These are phyloP conservation scores for Solanum hybrid DNA, from an alignment of 305 asterid species.

Conservation along the genomic window DNA sequence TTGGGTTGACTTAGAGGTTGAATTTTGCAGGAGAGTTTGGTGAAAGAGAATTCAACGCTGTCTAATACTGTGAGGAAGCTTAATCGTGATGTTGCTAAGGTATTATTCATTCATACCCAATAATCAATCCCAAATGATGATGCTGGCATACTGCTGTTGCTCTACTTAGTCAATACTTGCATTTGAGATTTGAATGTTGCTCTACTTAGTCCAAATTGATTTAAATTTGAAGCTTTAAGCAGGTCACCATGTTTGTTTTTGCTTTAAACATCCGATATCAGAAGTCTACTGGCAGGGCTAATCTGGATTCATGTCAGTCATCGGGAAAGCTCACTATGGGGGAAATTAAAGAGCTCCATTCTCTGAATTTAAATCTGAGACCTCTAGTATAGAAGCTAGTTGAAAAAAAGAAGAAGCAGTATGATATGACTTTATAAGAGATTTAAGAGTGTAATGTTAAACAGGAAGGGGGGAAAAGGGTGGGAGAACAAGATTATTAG, in stretches of 20 bases:
- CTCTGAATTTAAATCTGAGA: background rate
- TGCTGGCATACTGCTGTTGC: background rate
- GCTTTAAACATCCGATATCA: background rate
- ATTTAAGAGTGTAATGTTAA: background rate
- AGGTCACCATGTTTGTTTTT: background rate
- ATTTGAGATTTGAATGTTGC: background rate
- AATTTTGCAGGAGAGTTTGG: conserved; percentile 48
- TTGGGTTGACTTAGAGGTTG: background rate
- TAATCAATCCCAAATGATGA: background rate
- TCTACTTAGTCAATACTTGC: background rate
- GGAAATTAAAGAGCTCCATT: background rate
- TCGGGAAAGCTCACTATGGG: background rate
- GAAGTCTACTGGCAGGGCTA: background rate
- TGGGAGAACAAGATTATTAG: background rate
- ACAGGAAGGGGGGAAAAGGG: background rate
- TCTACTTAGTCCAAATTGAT: background rate
- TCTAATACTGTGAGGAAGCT: conserved; percentile 65
- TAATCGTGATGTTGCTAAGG: conserved; percentile 82
- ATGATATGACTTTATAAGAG: background rate
- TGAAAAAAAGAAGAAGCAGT: background rate
- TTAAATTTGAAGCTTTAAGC: background rate
- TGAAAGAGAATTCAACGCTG: conserved; percentile 60
- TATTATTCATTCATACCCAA: conserved; percentile 1
- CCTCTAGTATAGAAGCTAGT: background rate
- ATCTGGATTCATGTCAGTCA: background rate